A percentile compares a stretch with the other conserved stretches of the same genome.
These are phyloP conservation scores for Westerdykella aurantiaca DNA, from an alignment of 2,329 filamentous ascomycete species.

Conservation along the genomic window DNA sequence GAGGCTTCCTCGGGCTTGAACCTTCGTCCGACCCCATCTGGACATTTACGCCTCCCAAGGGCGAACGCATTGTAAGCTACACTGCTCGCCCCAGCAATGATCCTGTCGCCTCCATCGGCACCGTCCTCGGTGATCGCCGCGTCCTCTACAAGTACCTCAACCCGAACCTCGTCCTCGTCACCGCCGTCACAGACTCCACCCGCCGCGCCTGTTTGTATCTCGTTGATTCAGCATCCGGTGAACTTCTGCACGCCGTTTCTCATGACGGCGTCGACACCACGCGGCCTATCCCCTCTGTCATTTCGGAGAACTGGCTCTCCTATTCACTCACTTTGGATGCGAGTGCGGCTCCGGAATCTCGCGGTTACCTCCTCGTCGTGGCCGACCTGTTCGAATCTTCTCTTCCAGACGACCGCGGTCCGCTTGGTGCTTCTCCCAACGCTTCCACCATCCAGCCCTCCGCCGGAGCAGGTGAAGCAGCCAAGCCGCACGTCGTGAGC, in stretches of 20 bases:
- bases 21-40: conserved; percentile 46
- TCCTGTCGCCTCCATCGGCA: conserved; percentile 88
- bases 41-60: conserved; percentile 63
- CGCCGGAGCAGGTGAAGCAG: conserved; percentile 49
- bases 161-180: conserved; percentile 74
- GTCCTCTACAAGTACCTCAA: conserved; percentile 98
- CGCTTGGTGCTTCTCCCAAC: conserved; percentile 63
- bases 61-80: conserved; percentile 63
- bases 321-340: conserved; percentile 66
- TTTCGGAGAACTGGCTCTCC: conserved; percentile 93
- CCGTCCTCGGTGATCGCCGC: conserved; percentile 83
- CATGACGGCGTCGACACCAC: conserved; percentile 68
- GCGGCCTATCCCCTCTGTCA: conserved; percentile 67
- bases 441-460: conserved; percentile 71
- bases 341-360: conserved; percentile 50
- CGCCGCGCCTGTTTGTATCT: conserved; percentile 67
- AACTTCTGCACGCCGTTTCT: conserved; percentile 64
- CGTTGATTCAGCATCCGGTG: conserved; percentile 79
- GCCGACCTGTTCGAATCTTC: conserved; percentile 88
- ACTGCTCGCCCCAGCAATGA: conserved; percentile 68
- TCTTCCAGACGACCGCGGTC: conserved; percentile 75
- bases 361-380: conserved; percentile 79
- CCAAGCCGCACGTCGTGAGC: conserved; percentile 68
- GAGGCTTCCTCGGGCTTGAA: conserved; percentile 24
- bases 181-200: conserved; percentile 56